Percentiles rank a stretch among this genome's conserved stretches.
These are phyloP conservation scores for Cerrena zonata DNA, from an alignment of 1,284 basidiomycete genomes.

Conservation along the genomic window DNA sequence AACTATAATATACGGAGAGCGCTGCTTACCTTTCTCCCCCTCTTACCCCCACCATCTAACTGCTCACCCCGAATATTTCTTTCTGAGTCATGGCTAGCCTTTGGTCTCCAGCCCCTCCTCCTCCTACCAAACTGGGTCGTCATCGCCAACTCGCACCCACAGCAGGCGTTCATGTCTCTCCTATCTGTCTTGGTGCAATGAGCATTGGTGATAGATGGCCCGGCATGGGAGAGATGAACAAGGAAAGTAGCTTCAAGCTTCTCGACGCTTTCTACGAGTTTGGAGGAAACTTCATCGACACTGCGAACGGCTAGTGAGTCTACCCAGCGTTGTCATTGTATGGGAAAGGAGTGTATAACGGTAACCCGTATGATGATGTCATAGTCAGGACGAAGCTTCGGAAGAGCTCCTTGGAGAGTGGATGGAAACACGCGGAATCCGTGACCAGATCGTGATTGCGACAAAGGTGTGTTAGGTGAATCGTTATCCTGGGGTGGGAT, in stretches of 20 bases:
- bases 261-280: slow-evolving; percentile 20
- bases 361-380: background rate
- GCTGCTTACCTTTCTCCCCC: too few relatives aligned
- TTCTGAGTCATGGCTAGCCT: background rate
- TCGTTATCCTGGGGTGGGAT: background rate
- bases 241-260: slow-evolving; percentile 21
- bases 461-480: slow-evolving; percentile 29
- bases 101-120: slow-evolving; percentile 7
- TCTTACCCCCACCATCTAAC: background rate
- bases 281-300: slow-evolving; percentile 17
- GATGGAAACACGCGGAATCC: slow-evolving; percentile 33
- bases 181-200: slow-evolving; percentile 46
- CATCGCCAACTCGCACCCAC: slow-evolving; percentile 17
- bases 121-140: slow-evolving; percentile 17
- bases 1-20: too few relatives aligned
- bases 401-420: slow-evolving; percentile 38
- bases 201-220: slow-evolving; percentile 38
- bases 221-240: slow-evolving; percentile 17
- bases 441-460: slow-evolving; percentile 41
- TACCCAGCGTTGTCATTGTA: background rate
- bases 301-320: slow-evolving; percentile 13
- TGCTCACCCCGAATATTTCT: background rate
- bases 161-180: slow-evolving; percentile 36
- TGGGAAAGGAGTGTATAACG: background rate
- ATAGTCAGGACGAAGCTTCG: slow-evolving; percentile 26